A percentile compares a stretch with the other conserved stretches of the same genome.
phyloP scores from a whole-genome alignment of 2,329 filamentous ascomycete genomes.

The Metarhizium album region DNA sequence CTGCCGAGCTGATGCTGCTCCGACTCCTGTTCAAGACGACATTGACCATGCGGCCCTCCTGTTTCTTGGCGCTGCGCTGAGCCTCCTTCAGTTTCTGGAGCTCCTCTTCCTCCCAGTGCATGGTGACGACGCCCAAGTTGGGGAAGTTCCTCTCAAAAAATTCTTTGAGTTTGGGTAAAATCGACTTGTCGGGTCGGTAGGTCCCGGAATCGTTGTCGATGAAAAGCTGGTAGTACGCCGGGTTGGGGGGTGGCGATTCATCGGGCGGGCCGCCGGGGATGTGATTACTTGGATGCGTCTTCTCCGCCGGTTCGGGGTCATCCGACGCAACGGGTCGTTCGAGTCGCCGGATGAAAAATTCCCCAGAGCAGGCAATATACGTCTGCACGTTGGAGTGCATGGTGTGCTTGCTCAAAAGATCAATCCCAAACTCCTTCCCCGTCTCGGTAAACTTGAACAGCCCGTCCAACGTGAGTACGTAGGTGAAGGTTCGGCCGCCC shows the following conservation, averaged over 20 bases:
- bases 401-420: slow-evolving; percentile 86
- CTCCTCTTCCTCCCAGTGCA: slow-evolving; percentile 70
- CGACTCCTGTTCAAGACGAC: slow-evolving; percentile 48
- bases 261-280: slow-evolving; percentile 35
- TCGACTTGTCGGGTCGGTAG: slow-evolving; percentile 72
- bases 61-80: slow-evolving; percentile 66
- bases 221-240: slow-evolving; percentile 65
- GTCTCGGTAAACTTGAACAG: slow-evolving; percentile 89
- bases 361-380: slow-evolving; percentile 85
- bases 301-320: slow-evolving; percentile 30
- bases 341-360: slow-evolving; percentile 78
- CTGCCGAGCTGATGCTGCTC: slow-evolving; percentile 40
- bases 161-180: slow-evolving; percentile 58
- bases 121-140: slow-evolving; percentile 59
- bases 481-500: slow-evolving; percentile 81
- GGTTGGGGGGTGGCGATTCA: slow-evolving; percentile 32
- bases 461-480: slow-evolving; percentile 79
- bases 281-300: slow-evolving; percentile 41
- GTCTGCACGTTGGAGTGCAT: slow-evolving; percentile 92
- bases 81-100: slow-evolving; percentile 65
- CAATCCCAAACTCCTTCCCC: slow-evolving; percentile 89
- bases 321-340: slow-evolving; percentile 34
- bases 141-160: slow-evolving; percentile 68
- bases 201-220: slow-evolving; percentile 96
- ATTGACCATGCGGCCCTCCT: slow-evolving; percentile 37